phyloP scores from a whole-genome alignment of 2,329 filamentous ascomycete genomes.

The Ascochyta pisi region DNA sequence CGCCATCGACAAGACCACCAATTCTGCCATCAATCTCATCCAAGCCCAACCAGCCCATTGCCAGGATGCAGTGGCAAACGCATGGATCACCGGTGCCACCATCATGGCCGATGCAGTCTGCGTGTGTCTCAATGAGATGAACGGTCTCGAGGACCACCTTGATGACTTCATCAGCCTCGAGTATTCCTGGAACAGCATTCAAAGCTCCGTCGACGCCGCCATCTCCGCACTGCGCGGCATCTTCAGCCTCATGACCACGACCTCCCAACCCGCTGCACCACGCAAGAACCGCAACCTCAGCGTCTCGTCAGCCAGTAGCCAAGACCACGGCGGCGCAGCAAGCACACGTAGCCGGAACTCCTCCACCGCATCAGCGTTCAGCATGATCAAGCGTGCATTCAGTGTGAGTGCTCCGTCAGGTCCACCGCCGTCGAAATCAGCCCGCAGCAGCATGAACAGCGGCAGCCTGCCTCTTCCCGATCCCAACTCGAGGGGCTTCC shows the following conservation, averaged over 20 bases:
- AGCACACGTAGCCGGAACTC: conserved; percentile 31
- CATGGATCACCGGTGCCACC: conserved; percentile 54
- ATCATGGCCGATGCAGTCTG: conserved; percentile 55
- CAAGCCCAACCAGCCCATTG: conserved; percentile 49
- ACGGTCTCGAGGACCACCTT: conserved; percentile 49
- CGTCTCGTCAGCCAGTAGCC: conserved; percentile 33
- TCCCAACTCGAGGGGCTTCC: conserved; percentile 38
- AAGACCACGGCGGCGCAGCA: conserved; percentile 21
- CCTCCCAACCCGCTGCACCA: conserved; percentile 12
- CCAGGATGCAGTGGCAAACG: conserved; percentile 53
- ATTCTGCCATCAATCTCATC: conserved; percentile 54
- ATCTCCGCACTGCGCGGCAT: conserved; percentile 54
- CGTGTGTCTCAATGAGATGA: conserved; percentile 51
- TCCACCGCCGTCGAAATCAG: conserved; percentile 34
- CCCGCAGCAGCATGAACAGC: conserved; percentile 3
- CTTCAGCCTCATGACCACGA: conserved; percentile 53
- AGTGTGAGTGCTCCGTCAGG: conserved; percentile 26
- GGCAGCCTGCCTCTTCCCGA: conserved; percentile 31
- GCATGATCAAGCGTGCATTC: conserved; percentile 40
- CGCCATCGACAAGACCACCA: conserved; percentile 56
- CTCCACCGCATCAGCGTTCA: conserved; percentile 36
- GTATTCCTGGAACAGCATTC: conserved; percentile 53
- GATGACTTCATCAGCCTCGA: conserved; percentile 57
- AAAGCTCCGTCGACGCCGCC: conserved; percentile 50
- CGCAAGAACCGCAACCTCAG: conserved; percentile 28